phyloP scores from a whole-genome alignment of 768 basidiomycete species.

The Cubamyces sp. region DNA sequence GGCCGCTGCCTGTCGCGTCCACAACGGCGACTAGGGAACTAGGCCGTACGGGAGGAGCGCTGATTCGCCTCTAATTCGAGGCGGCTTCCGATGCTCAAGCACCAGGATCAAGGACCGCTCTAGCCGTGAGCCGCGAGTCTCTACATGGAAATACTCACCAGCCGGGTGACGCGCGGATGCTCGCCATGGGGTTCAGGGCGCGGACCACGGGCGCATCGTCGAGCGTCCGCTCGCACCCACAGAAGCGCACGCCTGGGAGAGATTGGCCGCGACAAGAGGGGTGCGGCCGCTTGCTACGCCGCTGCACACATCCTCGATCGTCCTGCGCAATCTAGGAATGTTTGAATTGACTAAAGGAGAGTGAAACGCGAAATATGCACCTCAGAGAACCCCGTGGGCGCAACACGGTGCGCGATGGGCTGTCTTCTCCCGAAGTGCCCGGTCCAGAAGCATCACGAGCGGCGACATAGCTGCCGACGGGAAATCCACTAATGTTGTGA shows the following conservation, averaged over 20 bases:
- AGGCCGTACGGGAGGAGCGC: background rate
- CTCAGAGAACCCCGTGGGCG: background rate
- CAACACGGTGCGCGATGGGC: background rate
- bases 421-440: conserved; percentile 4
- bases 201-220: background rate
- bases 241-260: conserved; percentile 12
- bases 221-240: background rate
- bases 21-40: background rate
- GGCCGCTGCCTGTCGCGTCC: too few relatives aligned
- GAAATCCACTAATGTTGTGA: background rate
- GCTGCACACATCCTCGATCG: conserved; percentile 3
- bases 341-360: conserved; percentile 23
- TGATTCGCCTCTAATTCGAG: background rate
- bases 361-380: background rate
- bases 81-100: background rate
- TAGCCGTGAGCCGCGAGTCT: conserved; percentile 3
- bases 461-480: background rate
- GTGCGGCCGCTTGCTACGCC: background rate
- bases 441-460: conserved; percentile 6
- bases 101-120: conserved; percentile 1
- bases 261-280: background rate
- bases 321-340: conserved; percentile 24
- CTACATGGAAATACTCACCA: background rate
- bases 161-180: background rate
- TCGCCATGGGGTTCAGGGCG: background rate